Evolutionary conservation across 192 early-diverging fungal genomes (phyloP).

Genomic region (Powellomyces hirtus): DNA sequence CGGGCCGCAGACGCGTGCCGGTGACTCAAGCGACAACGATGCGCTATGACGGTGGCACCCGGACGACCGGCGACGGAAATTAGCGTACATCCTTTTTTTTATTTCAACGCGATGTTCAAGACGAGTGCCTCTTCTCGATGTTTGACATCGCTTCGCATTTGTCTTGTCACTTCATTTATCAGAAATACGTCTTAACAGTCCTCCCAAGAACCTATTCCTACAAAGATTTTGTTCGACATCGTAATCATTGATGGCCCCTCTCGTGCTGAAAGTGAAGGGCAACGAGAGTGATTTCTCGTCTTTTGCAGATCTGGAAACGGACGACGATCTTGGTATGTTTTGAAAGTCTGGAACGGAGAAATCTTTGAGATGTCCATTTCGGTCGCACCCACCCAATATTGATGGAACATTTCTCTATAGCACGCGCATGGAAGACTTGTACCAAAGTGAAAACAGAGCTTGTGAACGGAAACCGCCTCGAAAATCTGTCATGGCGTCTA

Average conservation of each 20-base stretch:
- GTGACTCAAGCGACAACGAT: too few species aligned
- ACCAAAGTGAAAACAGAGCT: slow-evolving; percentile 82
- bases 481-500: slow-evolving; percentile 82
- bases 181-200: not conserved
- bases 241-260: not conserved
- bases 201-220: not conserved
- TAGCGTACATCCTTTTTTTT: too few species aligned
- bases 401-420: too few species aligned
- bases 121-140: too few species aligned
- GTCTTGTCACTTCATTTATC: too few species aligned
- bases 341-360: too few species aligned
- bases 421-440: slow-evolving; percentile 71
- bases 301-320: slow-evolving; percentile 69
- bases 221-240: not conserved
- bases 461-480: slow-evolving; percentile 76
- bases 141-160: too few species aligned
- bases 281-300: slow-evolving; percentile 54
- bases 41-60: too few species aligned
- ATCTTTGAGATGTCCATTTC: not conserved
- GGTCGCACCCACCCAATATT: too few species aligned
- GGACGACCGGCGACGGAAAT: too few species aligned
- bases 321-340: slow-evolving; percentile 60
- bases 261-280: slow-evolving; percentile 21
- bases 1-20: too few species aligned
- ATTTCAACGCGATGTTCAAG: too few species aligned